Evolutionary conservation across 2,329 filamentous ascomycete genomes (phyloP).

Genomic region (Clonostachys sp.): DNA sequence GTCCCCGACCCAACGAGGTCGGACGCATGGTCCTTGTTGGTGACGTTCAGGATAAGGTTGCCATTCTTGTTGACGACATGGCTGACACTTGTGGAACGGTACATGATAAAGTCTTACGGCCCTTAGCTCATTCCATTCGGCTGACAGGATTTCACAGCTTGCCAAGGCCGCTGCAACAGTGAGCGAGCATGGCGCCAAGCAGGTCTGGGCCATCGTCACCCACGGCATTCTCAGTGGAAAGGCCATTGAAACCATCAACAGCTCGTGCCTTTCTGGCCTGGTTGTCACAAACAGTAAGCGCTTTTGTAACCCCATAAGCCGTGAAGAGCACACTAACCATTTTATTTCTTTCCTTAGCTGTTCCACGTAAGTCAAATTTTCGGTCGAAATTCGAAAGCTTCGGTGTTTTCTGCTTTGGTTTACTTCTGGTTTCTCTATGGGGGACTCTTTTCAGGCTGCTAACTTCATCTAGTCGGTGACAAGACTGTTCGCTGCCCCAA

Average conservation of each 20-base stretch:
- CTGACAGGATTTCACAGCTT: slow-evolving; percentile 23
- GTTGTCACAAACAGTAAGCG: slow-evolving; percentile 78
- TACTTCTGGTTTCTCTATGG: too few relatives aligned
- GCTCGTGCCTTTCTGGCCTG: slow-evolving; percentile 68
- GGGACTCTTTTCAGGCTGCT: background rate
- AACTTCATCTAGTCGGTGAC: slow-evolving; percentile 46
- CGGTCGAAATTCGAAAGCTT: too few relatives aligned
- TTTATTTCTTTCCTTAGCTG: slow-evolving; percentile 14
- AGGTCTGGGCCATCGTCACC: slow-evolving; percentile 92
- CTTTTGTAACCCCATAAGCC: background rate
- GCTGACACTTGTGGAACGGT: slow-evolving; percentile 88
- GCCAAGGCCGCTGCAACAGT: slow-evolving; percentile 86
- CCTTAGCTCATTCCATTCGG: background rate
- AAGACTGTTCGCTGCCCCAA: slow-evolving; percentile 75
- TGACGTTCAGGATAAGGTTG: slow-evolving; percentile 84
- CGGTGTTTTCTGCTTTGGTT: too few relatives aligned
- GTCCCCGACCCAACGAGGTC: slow-evolving; percentile 79
- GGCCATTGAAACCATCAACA: slow-evolving; percentile 82
- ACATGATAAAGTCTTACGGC: slow-evolving; percentile 5
- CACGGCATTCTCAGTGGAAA: slow-evolving; percentile 88
- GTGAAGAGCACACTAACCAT: slow-evolving; percentile 10
- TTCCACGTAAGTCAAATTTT: slow-evolving; percentile 18
- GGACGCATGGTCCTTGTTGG: slow-evolving; percentile 93
- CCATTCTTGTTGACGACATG: slow-evolving; percentile 97
- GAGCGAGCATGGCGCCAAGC: slow-evolving; percentile 77